phyloP scores from a whole-genome alignment of 2,329 filamentous ascomycete species.

The Cladosporium velox region DNA sequence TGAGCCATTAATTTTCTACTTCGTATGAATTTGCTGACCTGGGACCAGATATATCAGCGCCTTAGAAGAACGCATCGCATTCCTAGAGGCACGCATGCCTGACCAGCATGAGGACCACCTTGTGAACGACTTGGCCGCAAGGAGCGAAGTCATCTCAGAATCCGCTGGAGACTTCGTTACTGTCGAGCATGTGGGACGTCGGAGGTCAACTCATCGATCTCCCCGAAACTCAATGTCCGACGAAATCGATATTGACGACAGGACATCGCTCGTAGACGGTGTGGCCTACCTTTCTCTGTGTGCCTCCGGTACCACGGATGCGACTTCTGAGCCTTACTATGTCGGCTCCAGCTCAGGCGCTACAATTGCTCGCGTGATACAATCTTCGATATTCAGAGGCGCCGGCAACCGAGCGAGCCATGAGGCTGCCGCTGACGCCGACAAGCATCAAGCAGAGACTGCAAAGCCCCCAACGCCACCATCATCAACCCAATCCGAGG shows the following conservation, averaged over 20 bases:
- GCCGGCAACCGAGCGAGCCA: neutral
- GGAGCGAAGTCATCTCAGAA: neutral
- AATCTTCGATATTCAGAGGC: slow-evolving; percentile 17
- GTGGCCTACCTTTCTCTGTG: slow-evolving; percentile 18
- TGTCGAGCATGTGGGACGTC: neutral
- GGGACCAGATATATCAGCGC: slow-evolving; percentile 13
- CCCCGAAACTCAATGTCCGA: neutral
- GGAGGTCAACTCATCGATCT: neutral
- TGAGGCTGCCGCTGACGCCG: neutral
- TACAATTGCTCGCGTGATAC: slow-evolving; percentile 16
- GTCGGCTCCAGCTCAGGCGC: slow-evolving; percentile 17
- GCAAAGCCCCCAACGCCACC: slow-evolving; percentile 4
- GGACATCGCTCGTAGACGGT: slow-evolving; percentile 14
- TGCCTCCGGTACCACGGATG: slow-evolving; percentile 17
- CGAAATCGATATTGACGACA: neutral
- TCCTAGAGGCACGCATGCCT: slow-evolving; percentile 17
- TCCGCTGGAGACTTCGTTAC: neutral
- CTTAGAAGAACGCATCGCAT: slow-evolving; percentile 18
- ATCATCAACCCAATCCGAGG: neutral
- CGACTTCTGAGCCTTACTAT: slow-evolving; percentile 18
- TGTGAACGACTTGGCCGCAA: neutral
- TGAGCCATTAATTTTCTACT: neutral
- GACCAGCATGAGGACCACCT: slow-evolving; percentile 17
- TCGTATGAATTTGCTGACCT: neutral
- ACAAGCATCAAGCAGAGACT: neutral